phyloP scores from a whole-genome alignment of 805 yeast species.

The Ogataea degrootiae region DNA sequence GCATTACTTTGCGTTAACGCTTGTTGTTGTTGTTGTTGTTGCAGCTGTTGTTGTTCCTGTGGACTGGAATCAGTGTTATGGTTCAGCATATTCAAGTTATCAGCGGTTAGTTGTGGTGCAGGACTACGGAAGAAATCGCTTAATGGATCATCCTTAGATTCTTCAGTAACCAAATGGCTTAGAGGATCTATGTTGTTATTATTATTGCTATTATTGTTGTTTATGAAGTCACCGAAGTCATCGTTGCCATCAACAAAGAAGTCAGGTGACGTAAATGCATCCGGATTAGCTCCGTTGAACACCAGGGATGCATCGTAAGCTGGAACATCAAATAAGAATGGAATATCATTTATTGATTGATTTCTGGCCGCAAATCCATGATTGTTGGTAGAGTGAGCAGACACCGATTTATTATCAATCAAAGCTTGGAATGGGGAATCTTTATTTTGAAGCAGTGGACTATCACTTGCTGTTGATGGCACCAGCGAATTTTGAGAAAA shows the following conservation, averaged over 20 bases:
- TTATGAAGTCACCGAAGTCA: constrained; percentile 7
- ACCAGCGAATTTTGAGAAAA: not conserved
- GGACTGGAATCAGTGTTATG: constrained; percentile 1
- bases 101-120: constrained; percentile 13
- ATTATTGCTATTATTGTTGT: constrained; percentile 3
- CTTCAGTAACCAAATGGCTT: constrained; percentile 45
- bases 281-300: constrained; percentile 26
- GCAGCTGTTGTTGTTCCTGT: no score
- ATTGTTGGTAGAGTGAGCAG: not conserved
- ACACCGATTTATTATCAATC: constrained; percentile 3
- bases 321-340: constrained; percentile 41
- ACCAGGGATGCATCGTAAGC: constrained; percentile 54
- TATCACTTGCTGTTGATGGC: no score
- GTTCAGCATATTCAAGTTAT: constrained; percentile 17
- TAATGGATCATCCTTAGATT: constrained; percentile 53
- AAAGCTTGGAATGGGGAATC: constrained; percentile 21
- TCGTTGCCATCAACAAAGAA: constrained; percentile 4
- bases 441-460: not conserved
- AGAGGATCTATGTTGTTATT: constrained; percentile 10
- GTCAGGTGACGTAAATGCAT: constrained; percentile 14
- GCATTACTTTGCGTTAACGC: constrained; percentile 10
- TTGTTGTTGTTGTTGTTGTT: constrained; percentile 10
- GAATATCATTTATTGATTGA: constrained; percentile 33
- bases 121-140: constrained; percentile 17
- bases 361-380: not conserved